A percentile compares a stretch with the other conserved stretches of the same genome.
These are phyloP conservation scores for Luffa aegyptiaca DNA, from an alignment of 306 rosid species.

Conservation along the genomic window DNA sequence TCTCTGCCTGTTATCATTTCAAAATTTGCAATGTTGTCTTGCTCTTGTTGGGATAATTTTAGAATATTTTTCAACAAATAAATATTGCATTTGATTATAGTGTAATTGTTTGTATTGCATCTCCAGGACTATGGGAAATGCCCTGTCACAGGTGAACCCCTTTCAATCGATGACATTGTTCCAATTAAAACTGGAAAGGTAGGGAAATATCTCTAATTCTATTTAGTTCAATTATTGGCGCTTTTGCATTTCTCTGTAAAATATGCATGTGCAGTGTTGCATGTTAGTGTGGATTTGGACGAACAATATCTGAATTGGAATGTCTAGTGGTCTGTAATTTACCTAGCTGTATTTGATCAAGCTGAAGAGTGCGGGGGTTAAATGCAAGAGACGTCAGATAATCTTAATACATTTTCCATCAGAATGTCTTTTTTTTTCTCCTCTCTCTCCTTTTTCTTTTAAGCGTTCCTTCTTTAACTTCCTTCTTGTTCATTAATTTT, in stretches of 20 bases:
- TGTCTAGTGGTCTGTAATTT: neutral
- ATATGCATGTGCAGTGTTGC: too few relatives aligned
- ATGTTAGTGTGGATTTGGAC: neutral
- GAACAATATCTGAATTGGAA: neutral
- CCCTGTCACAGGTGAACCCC: slow-evolving; percentile 84
- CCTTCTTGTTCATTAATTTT: slow-evolving; percentile 6
- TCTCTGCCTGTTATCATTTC: neutral
- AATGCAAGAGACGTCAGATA: neutral
- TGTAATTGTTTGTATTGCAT: neutral
- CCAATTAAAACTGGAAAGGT: slow-evolving; percentile 91
- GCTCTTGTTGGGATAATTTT: neutral
- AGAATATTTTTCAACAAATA: neutral
- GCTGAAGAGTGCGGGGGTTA: neutral
- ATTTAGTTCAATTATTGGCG: neutral
- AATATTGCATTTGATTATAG: neutral
- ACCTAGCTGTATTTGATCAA: slow-evolving; percentile 1
- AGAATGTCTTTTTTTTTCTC: neutral
- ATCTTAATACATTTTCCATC: neutral
- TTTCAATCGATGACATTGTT: slow-evolving; percentile 64
- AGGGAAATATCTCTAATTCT: slow-evolving; percentile 6
- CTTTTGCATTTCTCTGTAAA: neutral
- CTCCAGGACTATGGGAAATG: slow-evolving; percentile 91
- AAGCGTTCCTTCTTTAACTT: neutral
- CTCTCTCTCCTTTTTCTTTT: neutral
- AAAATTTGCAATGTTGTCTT: neutral